phyloP scores from a whole-genome alignment of 352 stramenopile species.

The Hyaloperonospora brassicae region DNA sequence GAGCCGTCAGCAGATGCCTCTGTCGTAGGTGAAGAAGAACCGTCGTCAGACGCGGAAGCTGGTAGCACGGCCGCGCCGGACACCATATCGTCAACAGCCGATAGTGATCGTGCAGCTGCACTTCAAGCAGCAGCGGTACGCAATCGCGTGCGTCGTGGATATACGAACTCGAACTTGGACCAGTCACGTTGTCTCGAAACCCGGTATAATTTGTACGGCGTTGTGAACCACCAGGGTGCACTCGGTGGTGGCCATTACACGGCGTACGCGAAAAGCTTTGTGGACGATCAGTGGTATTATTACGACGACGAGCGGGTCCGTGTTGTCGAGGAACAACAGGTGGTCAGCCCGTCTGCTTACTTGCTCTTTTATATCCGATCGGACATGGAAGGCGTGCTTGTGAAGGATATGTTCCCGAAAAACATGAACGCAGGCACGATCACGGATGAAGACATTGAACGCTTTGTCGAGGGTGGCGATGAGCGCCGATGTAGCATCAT shows the following conservation, averaged over 20 bases:
- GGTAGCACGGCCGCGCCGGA: slow-evolving; percentile 6
- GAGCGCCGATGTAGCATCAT: slow-evolving; percentile 78
- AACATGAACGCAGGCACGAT: slow-evolving; percentile 82
- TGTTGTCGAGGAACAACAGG: slow-evolving; percentile 78
- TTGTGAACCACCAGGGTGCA: slow-evolving; percentile 84
- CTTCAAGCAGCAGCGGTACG: slow-evolving; percentile 32
- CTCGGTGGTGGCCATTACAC: slow-evolving; percentile 85
- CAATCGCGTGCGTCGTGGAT: slow-evolving; percentile 69
- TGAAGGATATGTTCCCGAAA: slow-evolving; percentile 80
- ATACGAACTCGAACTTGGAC: slow-evolving; percentile 86
- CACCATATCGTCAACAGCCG: slow-evolving; percentile 9
- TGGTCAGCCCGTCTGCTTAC: slow-evolving; percentile 83
- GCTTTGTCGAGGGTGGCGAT: slow-evolving; percentile 78
- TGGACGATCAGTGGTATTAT: slow-evolving; percentile 87
- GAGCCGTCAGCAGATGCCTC: slow-evolving; percentile 6
- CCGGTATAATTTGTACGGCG: slow-evolving; percentile 83
- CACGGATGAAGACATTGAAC: slow-evolving; percentile 85
- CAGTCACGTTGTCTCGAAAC: slow-evolving; percentile 81
- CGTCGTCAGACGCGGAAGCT: slow-evolving; percentile 10
- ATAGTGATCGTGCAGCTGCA: slow-evolving; percentile 22
- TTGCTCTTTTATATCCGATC: slow-evolving; percentile 89
- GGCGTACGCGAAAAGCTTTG: slow-evolving; percentile 82
- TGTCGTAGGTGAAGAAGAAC: slow-evolving; percentile 12
- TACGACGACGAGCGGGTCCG: slow-evolving; percentile 86
- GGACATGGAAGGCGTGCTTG: slow-evolving; percentile 74